phyloP scores from a whole-genome alignment of 73 alveolate genomes.

The Tetrahymena borealis region DNA sequence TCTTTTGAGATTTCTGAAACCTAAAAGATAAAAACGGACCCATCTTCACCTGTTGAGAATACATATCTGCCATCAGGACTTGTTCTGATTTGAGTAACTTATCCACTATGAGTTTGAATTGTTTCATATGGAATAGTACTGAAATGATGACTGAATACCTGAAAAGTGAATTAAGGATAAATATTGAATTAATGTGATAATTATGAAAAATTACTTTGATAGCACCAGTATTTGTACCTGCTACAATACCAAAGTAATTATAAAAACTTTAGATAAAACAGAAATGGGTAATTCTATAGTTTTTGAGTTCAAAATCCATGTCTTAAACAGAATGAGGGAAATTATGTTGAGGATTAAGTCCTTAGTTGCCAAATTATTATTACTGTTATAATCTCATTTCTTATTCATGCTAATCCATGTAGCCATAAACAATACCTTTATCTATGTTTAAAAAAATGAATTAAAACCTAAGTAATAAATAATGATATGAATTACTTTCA shows the following conservation, averaged over 20 bases:
- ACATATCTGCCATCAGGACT: conserved; percentile 81
- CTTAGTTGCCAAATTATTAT: background rate
- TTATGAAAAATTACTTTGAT: conserved; percentile 42
- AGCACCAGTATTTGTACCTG: conserved; percentile 62
- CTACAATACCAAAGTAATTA: conserved; percentile 39
- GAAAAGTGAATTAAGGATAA: background rate
- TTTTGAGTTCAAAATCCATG: background rate
- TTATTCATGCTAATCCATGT: background rate
- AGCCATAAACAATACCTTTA: background rate
- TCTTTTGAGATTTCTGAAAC: conserved; percentile 50
- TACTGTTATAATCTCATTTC: background rate
- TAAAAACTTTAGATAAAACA: conserved; percentile 19
- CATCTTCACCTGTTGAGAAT: conserved; percentile 82
- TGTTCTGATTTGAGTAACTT: conserved; percentile 53
- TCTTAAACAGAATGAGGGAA: background rate
- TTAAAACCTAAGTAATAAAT: background rate
- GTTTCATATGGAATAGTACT: conserved; percentile 48
- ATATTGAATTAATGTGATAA: background rate
- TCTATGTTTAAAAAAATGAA: background rate
- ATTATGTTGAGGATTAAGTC: background rate
- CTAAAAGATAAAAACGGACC: conserved; percentile 61
- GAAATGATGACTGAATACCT: conserved; percentile 5
- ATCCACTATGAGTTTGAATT: conserved; percentile 68
- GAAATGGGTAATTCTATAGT: conserved; percentile 20
- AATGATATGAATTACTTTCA: conserved; percentile 58